These are phyloP conservation scores for Lolium multiflorum DNA, from an alignment of 176 grass and related monocot species.

Conservation along the genomic window DNA sequence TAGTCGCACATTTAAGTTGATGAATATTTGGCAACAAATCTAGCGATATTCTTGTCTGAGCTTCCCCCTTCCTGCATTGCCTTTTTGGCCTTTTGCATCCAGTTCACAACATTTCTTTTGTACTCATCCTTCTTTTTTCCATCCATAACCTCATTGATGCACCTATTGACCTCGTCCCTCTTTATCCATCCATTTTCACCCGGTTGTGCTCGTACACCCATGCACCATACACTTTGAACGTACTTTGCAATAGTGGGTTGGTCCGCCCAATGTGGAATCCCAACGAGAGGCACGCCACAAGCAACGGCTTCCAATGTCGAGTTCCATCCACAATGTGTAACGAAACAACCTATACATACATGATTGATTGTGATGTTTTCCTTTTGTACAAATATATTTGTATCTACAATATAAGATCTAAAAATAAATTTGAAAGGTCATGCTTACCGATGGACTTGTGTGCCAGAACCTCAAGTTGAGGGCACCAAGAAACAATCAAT, in stretches of 20 bases:
- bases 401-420: not conserved
- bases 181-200: not conserved
- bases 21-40: not conserved
- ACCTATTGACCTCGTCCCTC: not conserved
- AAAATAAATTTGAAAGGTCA: not conserved
- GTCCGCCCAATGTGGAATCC: too few relatives aligned
- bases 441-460: not conserved
- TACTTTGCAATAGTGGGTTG: too few relatives aligned
- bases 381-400: not conserved
- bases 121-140: not conserved
- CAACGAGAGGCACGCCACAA: too few relatives aligned
- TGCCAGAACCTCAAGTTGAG: not conserved
- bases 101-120: not conserved
- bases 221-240: too few relatives aligned
- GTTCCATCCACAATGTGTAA: not conserved
- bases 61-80: not conserved
- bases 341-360: not conserved
- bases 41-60: too few relatives aligned
- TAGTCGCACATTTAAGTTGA: not conserved
- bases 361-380: too few relatives aligned
- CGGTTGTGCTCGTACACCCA: too few relatives aligned
- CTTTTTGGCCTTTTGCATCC: not conserved
- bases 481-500: not conserved
- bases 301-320: too few relatives aligned
- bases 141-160: not conserved